These are phyloP conservation scores for Trametes cubensis DNA, from an alignment of 768 basidiomycete genomes.

Conservation along the genomic window DNA sequence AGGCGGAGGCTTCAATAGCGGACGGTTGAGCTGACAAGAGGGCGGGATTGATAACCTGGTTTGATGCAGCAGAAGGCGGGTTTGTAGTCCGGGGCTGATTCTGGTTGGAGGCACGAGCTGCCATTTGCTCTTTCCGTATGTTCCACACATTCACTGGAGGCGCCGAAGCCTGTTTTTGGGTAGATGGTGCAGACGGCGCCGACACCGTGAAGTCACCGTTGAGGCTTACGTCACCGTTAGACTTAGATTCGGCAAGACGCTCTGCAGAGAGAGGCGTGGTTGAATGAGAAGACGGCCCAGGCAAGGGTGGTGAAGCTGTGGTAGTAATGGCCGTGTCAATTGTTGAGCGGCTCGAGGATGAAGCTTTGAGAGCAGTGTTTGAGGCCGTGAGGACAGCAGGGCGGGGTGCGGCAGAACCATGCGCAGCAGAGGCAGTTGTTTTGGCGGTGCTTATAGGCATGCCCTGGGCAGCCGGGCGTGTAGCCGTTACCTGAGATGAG, in stretches of 20 bases:
- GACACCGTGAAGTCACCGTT: constrained; percentile 17
- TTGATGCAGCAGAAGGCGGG: background rate
- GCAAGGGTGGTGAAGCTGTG: constrained; percentile 1
- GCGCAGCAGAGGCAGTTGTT: constrained; percentile 6
- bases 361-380: constrained; percentile 8
- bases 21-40: constrained; percentile 1
- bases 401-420: constrained; percentile 12
- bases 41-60: background rate
- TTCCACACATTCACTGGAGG: constrained; percentile 47
- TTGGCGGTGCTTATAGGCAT: constrained; percentile 5
- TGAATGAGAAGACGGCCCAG: constrained; percentile 21
- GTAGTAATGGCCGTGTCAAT: constrained; percentile 3
- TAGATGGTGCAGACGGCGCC: constrained; percentile 21
- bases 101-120: constrained; percentile 27
- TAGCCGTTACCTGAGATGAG: constrained; percentile 7
- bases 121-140: constrained; percentile 46
- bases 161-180: constrained; percentile 27
- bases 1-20: background rate
- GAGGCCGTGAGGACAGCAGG: constrained; percentile 15
- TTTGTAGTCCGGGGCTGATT: constrained; percentile 7
- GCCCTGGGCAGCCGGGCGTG: constrained; percentile 7
- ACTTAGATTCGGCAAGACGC: constrained; percentile 5
- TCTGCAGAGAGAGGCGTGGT: constrained; percentile 3
- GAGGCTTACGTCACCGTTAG: constrained; percentile 28
- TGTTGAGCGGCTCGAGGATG: constrained; percentile 4